Conservation (phyloP, 352 stramenopile species). For the Phytophthora meadii region DNA sequence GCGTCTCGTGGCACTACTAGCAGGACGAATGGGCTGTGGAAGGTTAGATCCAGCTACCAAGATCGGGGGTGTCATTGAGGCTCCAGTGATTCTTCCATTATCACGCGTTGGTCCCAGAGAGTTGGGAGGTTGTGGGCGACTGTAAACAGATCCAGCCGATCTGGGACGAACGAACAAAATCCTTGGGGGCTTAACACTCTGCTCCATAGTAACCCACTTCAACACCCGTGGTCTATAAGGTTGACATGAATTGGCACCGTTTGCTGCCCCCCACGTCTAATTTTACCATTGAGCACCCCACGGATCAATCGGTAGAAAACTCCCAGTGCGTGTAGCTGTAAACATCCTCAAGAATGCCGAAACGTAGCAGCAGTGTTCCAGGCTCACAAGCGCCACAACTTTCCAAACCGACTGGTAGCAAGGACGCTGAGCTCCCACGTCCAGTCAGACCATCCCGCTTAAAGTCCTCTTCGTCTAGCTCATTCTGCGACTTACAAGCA, state of each 20-base stretch:
- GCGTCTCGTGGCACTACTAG: conserved; percentile 11
- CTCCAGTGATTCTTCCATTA: neutral
- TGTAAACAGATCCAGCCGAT: conserved; percentile 22
- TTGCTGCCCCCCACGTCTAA: neutral
- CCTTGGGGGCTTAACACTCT: conserved; percentile 27
- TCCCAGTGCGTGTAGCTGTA: neutral
- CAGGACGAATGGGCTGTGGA: conserved; percentile 13
- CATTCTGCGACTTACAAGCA: conserved; percentile 20
- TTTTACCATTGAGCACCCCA: conserved; percentile 3
- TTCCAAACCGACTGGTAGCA: conserved; percentile 22
- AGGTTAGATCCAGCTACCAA: conserved; percentile 11
- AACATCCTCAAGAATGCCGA: conserved; percentile 23
- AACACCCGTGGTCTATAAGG: no score
- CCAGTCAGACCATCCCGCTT: conserved; percentile 18
- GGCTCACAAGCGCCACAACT: conserved; percentile 15
- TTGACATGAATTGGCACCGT: neutral
- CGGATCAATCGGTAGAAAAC: neutral
- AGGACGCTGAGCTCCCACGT: conserved; percentile 11
- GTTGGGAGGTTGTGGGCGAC: neutral
- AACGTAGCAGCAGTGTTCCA: conserved; percentile 9
- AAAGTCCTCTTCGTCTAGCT: conserved; percentile 11
- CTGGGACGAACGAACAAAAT: conserved; percentile 38
- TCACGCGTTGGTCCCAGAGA: neutral
- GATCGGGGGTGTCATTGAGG: conserved; percentile 1
- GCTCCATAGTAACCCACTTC: conserved; percentile 9